Conservation (phyloP, 805 yeast genomes). For the Lipomyces mesembrius region DNA sequence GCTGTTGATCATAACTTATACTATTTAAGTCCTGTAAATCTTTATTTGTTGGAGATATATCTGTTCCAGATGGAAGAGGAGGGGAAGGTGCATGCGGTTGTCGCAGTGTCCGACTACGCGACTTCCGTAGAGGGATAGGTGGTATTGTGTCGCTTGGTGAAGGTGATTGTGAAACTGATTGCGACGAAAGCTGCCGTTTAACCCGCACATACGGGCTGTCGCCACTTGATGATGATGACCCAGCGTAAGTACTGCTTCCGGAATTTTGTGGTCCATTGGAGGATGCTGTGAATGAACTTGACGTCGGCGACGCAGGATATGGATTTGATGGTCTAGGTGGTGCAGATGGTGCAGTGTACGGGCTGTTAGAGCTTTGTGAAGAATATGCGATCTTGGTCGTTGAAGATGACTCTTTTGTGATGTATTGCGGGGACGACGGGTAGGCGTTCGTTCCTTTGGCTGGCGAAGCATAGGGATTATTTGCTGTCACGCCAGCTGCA, state of each 20-base stretch:
- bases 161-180: background rate
- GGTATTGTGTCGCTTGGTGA: constrained; percentile 10
- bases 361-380: background rate
- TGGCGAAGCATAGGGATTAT: constrained; percentile 1
- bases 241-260: background rate
- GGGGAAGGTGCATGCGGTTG: constrained; percentile 1
- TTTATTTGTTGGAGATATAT: background rate
- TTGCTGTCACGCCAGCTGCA: background rate
- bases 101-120: constrained; percentile 18
- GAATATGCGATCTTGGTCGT: background rate
- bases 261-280: background rate
- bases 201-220: constrained; percentile 6
- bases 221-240: background rate
- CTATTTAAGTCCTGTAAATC: constrained; percentile 8
- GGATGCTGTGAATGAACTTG: background rate
- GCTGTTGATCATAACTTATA: constrained; percentile 1
- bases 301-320: constrained; percentile 3
- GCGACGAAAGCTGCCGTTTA: background rate
- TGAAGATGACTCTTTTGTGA: constrained; percentile 1
- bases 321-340: constrained; percentile 7
- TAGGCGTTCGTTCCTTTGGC: background rate
- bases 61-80: constrained; percentile 11
- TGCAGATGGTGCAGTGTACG: background rate
- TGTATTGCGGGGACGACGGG: constrained; percentile 2
- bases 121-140: constrained; percentile 25